Conservation (phyloP, 495 filamentous ascomycete species). For the Penicillium lividum region DNA sequence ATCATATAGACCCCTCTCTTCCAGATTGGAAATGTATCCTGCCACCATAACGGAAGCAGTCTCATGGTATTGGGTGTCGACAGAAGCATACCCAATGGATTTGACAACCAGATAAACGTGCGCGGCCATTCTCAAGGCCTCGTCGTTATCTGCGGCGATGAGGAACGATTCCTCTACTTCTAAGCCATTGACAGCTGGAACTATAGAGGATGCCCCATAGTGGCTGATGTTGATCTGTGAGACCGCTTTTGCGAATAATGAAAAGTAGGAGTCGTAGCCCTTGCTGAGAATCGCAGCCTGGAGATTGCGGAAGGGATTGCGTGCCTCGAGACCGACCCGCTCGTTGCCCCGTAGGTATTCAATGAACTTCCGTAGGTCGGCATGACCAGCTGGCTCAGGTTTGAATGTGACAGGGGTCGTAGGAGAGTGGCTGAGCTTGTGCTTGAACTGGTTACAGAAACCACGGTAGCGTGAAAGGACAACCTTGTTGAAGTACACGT, state of each 20-base stretch:
- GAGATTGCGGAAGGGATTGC: slow-evolving; percentile 48
- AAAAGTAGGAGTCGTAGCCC: slow-evolving; percentile 41
- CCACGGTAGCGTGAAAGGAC: slow-evolving; percentile 56
- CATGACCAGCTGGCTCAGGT: slow-evolving; percentile 42
- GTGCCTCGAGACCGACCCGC: slow-evolving; percentile 39
- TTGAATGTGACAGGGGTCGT: slow-evolving; percentile 34
- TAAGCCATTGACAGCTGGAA: slow-evolving; percentile 33
- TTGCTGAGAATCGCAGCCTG: slow-evolving; percentile 50
- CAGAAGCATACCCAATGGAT: slow-evolving; percentile 36
- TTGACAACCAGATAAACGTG: slow-evolving; percentile 54
- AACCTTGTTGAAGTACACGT: slow-evolving; percentile 81
- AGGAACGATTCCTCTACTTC: slow-evolving; percentile 38
- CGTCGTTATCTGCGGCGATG: slow-evolving; percentile 41
- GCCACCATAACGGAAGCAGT: slow-evolving; percentile 53
- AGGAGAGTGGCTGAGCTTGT: slow-evolving; percentile 42
- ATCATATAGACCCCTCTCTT: slow-evolving; percentile 65
- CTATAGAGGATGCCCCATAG: slow-evolving; percentile 24
- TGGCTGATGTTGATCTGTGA: slow-evolving; percentile 33
- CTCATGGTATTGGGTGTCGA: slow-evolving; percentile 35
- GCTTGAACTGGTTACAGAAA: slow-evolving; percentile 48
- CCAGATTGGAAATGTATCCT: slow-evolving; percentile 78
- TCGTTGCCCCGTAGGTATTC: slow-evolving; percentile 39
- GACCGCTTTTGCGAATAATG: slow-evolving; percentile 38
- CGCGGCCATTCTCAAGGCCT: slow-evolving; percentile 43
- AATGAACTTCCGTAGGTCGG: slow-evolving; percentile 42